Evolutionary conservation across 805 yeast species (phyloP), one percentile per base, ranked within the genome.

Genomic region (Maudiozyma bulderi): DNA sequence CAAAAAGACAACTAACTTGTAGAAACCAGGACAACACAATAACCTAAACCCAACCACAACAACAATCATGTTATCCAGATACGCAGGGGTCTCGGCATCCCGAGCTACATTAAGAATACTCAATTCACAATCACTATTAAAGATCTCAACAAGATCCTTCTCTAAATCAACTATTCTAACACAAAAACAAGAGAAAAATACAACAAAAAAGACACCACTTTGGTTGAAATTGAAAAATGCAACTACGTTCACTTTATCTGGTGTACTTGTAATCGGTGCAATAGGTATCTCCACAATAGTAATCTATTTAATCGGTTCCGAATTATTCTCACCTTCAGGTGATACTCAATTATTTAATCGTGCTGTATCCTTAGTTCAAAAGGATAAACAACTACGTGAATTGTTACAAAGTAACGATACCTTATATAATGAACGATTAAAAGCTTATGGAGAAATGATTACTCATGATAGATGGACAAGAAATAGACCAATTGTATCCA

Each of bases 271-370:
- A 0, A 56, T 83, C 8, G 86, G 84, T 3, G 89, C 89, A 2
- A 61, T 80, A 2, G 88, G 85, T 13, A 70, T 85, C 8, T 80
- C 91, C 0, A 75, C 81, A 43, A 65, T 82, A 50, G 78, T 89
- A 20, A 72, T 86, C 8, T 90, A 86, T 64, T 74, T 87, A 53
- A 77, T 89, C 26, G 75, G 84, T n/a, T 73, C 83, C 9, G 96
- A 90, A 62, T 69, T 90, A 33, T 80, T 87, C 55, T 76, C 90
- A 44, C 96, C 97, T 8, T 83, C 95, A 1, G 95, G 95, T 28
- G 96, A 90, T 61, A 90, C 95, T 0, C 85, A 84, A 54, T 80
- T 95, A 2, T 90, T 90, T 72, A 89, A 90, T 68, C 78, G 87
- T 57, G 95, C 95, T 2, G 89, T 89, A 33, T 76, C 78, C 10